Percentiles rank a stretch among this genome's conserved stretches.
Evolutionary conservation across 1,139 yeast genomes (phyloP).

Genomic region (Lodderomyces oxycetoniae): DNA sequence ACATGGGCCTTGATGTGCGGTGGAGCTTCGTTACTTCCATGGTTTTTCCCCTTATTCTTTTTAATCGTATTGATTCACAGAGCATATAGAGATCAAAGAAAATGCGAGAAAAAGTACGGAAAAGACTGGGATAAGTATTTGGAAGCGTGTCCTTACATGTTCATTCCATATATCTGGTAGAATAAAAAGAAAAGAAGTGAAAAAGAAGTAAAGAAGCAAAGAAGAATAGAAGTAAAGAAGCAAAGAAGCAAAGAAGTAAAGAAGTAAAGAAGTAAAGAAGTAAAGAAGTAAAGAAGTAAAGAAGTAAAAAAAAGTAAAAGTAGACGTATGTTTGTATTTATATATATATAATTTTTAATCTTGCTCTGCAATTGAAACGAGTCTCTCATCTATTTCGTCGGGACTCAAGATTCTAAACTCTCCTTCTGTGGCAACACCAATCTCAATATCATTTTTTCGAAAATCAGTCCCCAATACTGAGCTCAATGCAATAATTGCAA

Average conservation of each 20-base stretch:
- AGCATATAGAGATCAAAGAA: slow-evolving; percentile 77
- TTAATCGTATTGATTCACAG: slow-evolving; percentile 83
- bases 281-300: not conserved
- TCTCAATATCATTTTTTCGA: slow-evolving; percentile 86
- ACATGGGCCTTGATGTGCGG: slow-evolving; percentile 95
- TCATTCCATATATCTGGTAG: slow-evolving; percentile 80
- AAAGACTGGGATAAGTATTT: slow-evolving; percentile 87
- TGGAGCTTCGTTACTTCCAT: slow-evolving; percentile 79
- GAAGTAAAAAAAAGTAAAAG: not conserved
- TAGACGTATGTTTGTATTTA: not conserved
- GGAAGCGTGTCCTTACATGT: slow-evolving; percentile 85
- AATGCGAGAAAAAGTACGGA: slow-evolving; percentile 85
- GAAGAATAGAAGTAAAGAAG: not conserved
- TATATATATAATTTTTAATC: slow-evolving; percentile 44
- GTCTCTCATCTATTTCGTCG: slow-evolving; percentile 90
- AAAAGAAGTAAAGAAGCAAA: slow-evolving; percentile 3
- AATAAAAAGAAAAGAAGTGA: not conserved
- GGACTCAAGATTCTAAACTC: slow-evolving; percentile 67
- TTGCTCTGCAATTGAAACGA: slow-evolving; percentile 92
- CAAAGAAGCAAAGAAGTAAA: slow-evolving; percentile 1
- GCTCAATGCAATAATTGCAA: slow-evolving; percentile 80
- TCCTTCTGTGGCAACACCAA: slow-evolving; percentile 79
- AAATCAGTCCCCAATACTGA: slow-evolving; percentile 89
- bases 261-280: not conserved
- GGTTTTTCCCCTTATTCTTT: slow-evolving; percentile 94